A percentile compares a stretch with the other conserved stretches of the same genome.
Evolutionary conservation across 805 yeast genomes (phyloP).

Genomic region (Starmerella sp.): DNA sequence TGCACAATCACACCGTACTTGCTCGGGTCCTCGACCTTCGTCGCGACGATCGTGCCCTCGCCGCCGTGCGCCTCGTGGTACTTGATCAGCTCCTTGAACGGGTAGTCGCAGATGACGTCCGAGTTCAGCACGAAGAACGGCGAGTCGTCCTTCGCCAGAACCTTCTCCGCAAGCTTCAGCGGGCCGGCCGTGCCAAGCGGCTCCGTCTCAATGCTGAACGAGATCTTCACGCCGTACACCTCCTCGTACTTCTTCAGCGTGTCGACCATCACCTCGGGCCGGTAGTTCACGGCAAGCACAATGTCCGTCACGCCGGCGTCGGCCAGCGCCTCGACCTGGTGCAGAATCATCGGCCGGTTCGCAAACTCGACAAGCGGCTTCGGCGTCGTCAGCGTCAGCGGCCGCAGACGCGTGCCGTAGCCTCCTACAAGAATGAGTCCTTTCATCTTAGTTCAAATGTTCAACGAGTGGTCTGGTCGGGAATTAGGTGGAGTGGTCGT

Average conservation of each 20-base stretch:
- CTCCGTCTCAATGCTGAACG: conserved; percentile 97
- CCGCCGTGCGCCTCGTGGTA: conserved; percentile 97
- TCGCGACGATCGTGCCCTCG: conserved; percentile 96
- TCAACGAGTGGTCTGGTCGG: background rate
- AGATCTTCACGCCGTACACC: conserved; percentile 86
- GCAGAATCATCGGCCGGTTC: conserved; percentile 98
- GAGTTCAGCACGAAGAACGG: conserved; percentile 98
- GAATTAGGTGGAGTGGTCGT: background rate
- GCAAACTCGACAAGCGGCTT: conserved; percentile 97
- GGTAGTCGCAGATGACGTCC: conserved; percentile 97
- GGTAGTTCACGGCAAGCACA: conserved; percentile 96
- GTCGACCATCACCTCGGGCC: conserved; percentile 98
- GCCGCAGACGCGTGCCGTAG: conserved; percentile 99
- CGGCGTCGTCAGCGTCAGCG: conserved; percentile 87
- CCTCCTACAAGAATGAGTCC: conserved; percentile 98
- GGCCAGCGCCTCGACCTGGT: conserved; percentile 96
- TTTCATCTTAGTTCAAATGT: conserved; percentile 42
- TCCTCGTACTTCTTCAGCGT: conserved; percentile 88
- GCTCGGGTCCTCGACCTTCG: conserved; percentile 98
- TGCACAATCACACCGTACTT: conserved; percentile 99
- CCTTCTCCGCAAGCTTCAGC: conserved; percentile 87
- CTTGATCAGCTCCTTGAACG: conserved; percentile 79
- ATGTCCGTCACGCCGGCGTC: conserved; percentile 98
- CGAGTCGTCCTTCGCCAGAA: conserved; percentile 84
- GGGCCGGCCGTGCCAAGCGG: conserved; percentile 99